Conservation (phyloP, 2,329 filamentous ascomycete genomes). For the Calcarisporium arbuscula region DNA sequence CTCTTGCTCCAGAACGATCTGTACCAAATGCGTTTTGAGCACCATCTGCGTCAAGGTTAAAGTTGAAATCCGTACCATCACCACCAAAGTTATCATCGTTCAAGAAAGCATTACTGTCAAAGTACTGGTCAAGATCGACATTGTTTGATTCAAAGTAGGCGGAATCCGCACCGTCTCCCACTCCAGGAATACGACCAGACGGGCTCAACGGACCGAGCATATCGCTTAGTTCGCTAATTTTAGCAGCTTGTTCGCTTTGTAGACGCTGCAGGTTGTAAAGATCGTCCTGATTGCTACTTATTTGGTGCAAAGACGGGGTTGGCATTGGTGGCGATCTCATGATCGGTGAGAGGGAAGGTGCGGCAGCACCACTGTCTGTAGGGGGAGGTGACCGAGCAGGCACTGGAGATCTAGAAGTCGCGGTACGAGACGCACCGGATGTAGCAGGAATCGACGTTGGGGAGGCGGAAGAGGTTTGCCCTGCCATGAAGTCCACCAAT, state of each 20-base stretch:
- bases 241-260: constrained; percentile 70
- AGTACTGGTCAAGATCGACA: constrained; percentile 47
- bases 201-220: constrained; percentile 76
- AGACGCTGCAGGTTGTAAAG: constrained; percentile 73
- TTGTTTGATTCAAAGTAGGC: constrained; percentile 29
- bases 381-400: constrained; percentile 18
- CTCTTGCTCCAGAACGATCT: constrained; percentile 3
- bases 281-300: constrained; percentile 65
- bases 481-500: constrained; percentile 56
- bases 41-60: constrained; percentile 36
- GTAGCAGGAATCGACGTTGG: constrained; percentile 14
- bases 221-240: constrained; percentile 68
- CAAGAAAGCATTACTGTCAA: constrained; percentile 35
- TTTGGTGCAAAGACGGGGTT: constrained; percentile 50
- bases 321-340: constrained; percentile 37
- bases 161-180: constrained; percentile 40
- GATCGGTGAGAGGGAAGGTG: constrained; percentile 42
- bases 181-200: constrained; percentile 68
- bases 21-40: constrained; percentile 9
- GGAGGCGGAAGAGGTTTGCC: constrained; percentile 25
- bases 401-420: constrained; percentile 15
- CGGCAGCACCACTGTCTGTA: constrained; percentile 15
- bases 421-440: constrained; percentile 14
- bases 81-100: constrained; percentile 31
- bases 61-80: constrained; percentile 45